Conservation (phyloP, 164 flowering plant species). For the Tinospora cordifolia region DNA sequence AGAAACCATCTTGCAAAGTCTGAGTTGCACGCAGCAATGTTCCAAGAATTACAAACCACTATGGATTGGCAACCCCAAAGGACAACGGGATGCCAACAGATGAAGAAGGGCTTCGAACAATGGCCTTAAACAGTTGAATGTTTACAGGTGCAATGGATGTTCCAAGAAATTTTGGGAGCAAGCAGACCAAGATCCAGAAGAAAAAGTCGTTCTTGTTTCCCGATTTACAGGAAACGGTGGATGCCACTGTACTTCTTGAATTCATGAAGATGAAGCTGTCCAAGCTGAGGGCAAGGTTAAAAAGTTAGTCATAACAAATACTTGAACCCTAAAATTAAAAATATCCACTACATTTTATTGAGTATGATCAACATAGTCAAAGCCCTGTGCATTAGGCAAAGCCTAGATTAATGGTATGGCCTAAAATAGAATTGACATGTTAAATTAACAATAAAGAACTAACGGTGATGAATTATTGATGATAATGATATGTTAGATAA, state of each 20-base stretch:
- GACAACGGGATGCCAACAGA: slow-evolving; percentile 13
- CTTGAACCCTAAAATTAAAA: not conserved
- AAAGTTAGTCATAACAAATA: not conserved
- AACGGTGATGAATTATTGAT: too few relatives aligned
- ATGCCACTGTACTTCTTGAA: slow-evolving; percentile 57
- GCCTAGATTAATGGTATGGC: not conserved
- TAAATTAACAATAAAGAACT: too few relatives aligned
- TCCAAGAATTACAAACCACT: slow-evolving; percentile 2
- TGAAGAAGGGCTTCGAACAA: slow-evolving; percentile 50
- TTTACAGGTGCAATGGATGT: slow-evolving; percentile 34
- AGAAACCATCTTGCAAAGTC: slow-evolving; percentile 50
- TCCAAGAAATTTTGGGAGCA: slow-evolving; percentile 63
- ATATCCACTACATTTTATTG: not conserved
- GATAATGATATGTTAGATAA: not conserved
- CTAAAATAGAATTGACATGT: not conserved
- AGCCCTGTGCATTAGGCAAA: not conserved
- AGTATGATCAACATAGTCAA: not conserved
- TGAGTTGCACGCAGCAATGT: not conserved
- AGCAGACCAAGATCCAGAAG: slow-evolving; percentile 59
- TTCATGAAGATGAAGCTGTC: slow-evolving; percentile 60
- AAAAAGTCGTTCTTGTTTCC: slow-evolving; percentile 70
- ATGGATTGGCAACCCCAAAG: slow-evolving; percentile 20
- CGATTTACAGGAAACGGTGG: slow-evolving; percentile 72
- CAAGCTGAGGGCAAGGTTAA: slow-evolving; percentile 36
- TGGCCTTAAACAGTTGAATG: slow-evolving; percentile 54